A percentile compares a stretch with the other conserved stretches of the same genome.
These are phyloP conservation scores for Acarospora socialis DNA, from an alignment of 2,329 filamentous ascomycete genomes.

Conservation along the genomic window DNA sequence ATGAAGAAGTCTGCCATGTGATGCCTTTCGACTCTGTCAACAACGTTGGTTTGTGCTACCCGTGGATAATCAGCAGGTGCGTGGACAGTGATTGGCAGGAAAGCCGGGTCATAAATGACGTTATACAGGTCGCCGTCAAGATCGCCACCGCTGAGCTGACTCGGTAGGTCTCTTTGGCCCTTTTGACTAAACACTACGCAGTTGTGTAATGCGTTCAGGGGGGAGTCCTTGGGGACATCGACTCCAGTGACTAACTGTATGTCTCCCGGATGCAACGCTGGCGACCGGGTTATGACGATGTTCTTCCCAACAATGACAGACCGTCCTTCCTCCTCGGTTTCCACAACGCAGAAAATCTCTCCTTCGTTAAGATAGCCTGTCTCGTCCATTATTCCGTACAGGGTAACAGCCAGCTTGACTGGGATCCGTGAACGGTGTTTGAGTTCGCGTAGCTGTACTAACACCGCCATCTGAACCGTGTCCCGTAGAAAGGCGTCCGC, in stretches of 20 bases:
- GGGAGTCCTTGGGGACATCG: conserved; percentile 42
- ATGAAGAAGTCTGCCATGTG: conserved; percentile 75
- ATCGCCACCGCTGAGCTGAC: conserved; percentile 66
- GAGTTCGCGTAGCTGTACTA: conserved; percentile 57
- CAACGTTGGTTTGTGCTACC: conserved; percentile 42
- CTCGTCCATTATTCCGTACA: conserved; percentile 78
- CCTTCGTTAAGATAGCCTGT: conserved; percentile 51
- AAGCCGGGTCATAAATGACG: conserved; percentile 53
- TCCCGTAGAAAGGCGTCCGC: conserved; percentile 55
- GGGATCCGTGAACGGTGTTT: conserved; percentile 63
- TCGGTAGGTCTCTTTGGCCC: conserved; percentile 60
- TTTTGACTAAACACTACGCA: conserved; percentile 65
- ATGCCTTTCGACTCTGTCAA: conserved; percentile 39
- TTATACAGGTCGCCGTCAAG: conserved; percentile 74
- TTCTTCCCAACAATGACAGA: conserved; percentile 21
- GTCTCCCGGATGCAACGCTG: conserved; percentile 70
- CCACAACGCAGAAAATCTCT: conserved; percentile 52
- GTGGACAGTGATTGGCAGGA: conserved; percentile 33
- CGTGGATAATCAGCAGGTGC: conserved; percentile 56
- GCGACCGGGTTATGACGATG: conserved; percentile 63
- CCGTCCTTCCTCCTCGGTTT: conserved; percentile 22
- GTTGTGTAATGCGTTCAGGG: conserved; percentile 50
- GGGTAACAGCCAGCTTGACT: conserved; percentile 53
- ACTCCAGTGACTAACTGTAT: conserved; percentile 52
- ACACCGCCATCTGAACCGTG: conserved; percentile 53